Conservation (phyloP, 2,329 filamentous ascomycete species). For the Sclerotinia nivalis region DNA sequence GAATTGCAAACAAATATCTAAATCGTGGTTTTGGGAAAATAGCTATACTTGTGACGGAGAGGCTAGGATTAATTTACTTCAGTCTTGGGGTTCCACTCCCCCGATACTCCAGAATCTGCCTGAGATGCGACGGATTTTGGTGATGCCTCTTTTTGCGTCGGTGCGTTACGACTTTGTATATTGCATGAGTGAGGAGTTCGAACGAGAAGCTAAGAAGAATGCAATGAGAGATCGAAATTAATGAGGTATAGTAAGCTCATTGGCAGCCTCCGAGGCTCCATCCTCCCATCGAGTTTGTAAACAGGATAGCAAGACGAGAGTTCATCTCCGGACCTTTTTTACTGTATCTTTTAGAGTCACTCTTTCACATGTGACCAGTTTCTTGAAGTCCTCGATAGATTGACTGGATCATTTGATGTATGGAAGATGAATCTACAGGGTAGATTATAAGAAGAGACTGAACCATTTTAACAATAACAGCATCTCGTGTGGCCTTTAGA, state of each 20-base stretch:
- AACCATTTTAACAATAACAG: background rate
- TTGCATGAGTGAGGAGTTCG: background rate
- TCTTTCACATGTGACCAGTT: background rate
- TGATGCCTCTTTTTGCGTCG: background rate
- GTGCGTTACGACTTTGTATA: background rate
- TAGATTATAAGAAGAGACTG: background rate
- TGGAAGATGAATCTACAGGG: background rate
- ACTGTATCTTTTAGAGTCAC: background rate
- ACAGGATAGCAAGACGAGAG: background rate
- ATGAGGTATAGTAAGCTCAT: background rate
- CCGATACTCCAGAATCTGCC: background rate
- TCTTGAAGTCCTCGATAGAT: constrained; percentile 1
- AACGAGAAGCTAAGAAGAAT: background rate
- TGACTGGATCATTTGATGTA: background rate
- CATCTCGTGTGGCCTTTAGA: background rate
- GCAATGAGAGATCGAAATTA: background rate
- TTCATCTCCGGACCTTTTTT: background rate
- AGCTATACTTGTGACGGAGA: constrained; percentile 1
- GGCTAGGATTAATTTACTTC: background rate
- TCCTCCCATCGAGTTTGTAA: background rate
- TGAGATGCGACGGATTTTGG: background rate
- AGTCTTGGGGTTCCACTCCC: background rate
- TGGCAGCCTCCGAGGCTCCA: background rate
- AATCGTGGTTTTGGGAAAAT: constrained; percentile 12
- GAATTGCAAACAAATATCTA: background rate